Evolutionary conservation across 148 eudicot species (phyloP).

Genomic region (Gaultheria prostrata): DNA sequence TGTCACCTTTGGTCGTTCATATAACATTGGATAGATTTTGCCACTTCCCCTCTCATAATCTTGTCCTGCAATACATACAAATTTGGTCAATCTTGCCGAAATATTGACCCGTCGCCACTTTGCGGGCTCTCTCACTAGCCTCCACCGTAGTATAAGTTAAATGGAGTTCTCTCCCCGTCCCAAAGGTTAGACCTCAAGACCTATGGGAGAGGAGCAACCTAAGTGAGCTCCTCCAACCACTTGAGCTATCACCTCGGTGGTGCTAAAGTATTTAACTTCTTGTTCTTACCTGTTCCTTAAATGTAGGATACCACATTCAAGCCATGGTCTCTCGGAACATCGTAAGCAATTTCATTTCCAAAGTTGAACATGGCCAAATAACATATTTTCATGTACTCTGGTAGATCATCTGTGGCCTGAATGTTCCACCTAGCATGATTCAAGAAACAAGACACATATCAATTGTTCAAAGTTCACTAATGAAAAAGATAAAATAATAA

Average conservation of each 20-base stretch:
- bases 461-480: neutral
- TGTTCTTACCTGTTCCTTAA: slow-evolving; percentile 14
- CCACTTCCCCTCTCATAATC: slow-evolving; percentile 23
- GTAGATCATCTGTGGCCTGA: slow-evolving; percentile 10
- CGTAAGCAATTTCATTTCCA: slow-evolving; percentile 19
- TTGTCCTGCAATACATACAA: slow-evolving; percentile 4
- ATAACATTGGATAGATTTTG: slow-evolving; percentile 19
- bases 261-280: too few species aligned
- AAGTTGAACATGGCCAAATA: slow-evolving; percentile 18
- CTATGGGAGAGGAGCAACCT: too few species aligned
- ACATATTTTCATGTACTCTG: slow-evolving; percentile 21
- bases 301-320: neutral
- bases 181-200: too few species aligned
- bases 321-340: slow-evolving; percentile 9
- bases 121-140: too few species aligned
- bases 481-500: neutral
- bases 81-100: neutral
- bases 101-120: too few species aligned
- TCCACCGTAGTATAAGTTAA: too few species aligned
- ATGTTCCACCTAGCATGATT: slow-evolving; percentile 2
- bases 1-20: neutral
- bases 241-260: too few species aligned
- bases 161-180: too few species aligned
- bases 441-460: neutral
- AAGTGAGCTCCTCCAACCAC: too few species aligned